Evolutionary conservation across 2,329 filamentous ascomycete genomes (phyloP), one percentile per base, ranked within the genome.

Genomic region (Colletotrichum horii): DNA sequence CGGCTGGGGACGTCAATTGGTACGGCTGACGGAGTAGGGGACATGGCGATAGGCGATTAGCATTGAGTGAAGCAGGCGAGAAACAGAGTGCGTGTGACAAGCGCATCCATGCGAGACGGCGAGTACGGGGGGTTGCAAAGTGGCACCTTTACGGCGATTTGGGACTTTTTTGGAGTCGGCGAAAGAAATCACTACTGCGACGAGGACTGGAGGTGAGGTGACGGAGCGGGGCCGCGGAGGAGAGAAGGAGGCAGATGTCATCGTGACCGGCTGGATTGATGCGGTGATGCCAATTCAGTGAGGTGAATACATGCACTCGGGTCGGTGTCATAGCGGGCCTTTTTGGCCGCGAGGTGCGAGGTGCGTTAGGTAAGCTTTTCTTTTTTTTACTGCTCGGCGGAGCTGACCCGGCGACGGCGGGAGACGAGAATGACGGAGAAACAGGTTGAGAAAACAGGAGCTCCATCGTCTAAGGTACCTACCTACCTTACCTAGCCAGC

Each of bases 41-140:
- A 22, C 19, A 70, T 32, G 72, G 72, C 61, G 72, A 75, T 71
- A 66, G 72, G 72, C 34, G 61, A 66, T 71, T 70, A 68, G 66
- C 48, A 70, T 26, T 65, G 26, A 32, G 26, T 30, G 30, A 28
- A 14, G 28, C 28, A 32, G 34, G 32, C n/a, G 38, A 60, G 48
- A 68, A 38, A 58, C 22, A 36, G 8, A 15, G 16, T 34, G 8
- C 30, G n/a, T 34, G 28, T 26, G 28, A 65, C 68, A 24, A 71
- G 68, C 68, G 30, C 38, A 71, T 38, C 68, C 68, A 73, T 69
- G 70, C 56, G 38, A 64, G n/a, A 26, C 43, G 43, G 43, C 6
- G 19, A 48, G 12, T 8, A 22, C 19, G 69, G 66, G 32, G 58
- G n/a, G 28, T n/a, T 26, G 55, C n/a, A 34, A 66, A 58, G 60